Base-by-base conservation (phyloP, 306 rosid species). In the Pueraria montana region DNA sequence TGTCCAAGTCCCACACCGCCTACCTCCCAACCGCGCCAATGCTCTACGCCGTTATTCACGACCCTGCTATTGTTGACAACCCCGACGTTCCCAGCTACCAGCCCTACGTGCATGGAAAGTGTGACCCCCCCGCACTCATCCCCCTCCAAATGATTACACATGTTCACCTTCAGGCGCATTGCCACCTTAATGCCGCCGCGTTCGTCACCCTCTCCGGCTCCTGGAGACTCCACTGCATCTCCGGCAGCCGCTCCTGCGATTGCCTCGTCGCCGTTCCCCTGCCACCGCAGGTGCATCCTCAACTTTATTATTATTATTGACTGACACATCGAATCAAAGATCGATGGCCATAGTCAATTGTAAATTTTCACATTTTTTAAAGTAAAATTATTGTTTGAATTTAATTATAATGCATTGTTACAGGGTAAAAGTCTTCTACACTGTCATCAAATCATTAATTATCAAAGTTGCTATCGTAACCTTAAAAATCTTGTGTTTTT, bases 41-140 rank as follows among this genome's bases (percentile, higher is more conserved):
- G 97, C 82, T 92, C 18, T 95, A 91, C 69, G 98, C 97, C 0
- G 90, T 89, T 26, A 88, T 95, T 16, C 16, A 12, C 42, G 82
- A 93, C 80, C 98, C 98, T 20, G 64, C 62, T 4, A 90, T 93
- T 14, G 98, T 95, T 5, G 98, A 95, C 53, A 95, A 95, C 62
- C 98, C 98, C 3, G 97, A 95, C 64, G 80, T 95, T 11, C 97
- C 98, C 2, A 91, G 94, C 77, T 93, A 95, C 86, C 98, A 95
- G 90, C 98, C 98, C 0, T 89, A 95, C 65, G 98, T 95, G 43
- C 91, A 95, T 45, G 98, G 98, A 61, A 77, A 83, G 85, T 89
- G 92, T 38, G 94, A 95, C 13, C 92, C 94, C 1, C 89, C 98
- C 34, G 97, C 98, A 0, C 79, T 91, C 49, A 93, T 95, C 79